Conservation (phyloP, 805 yeast genomes). For the Candida ascalaphidarum region DNA sequence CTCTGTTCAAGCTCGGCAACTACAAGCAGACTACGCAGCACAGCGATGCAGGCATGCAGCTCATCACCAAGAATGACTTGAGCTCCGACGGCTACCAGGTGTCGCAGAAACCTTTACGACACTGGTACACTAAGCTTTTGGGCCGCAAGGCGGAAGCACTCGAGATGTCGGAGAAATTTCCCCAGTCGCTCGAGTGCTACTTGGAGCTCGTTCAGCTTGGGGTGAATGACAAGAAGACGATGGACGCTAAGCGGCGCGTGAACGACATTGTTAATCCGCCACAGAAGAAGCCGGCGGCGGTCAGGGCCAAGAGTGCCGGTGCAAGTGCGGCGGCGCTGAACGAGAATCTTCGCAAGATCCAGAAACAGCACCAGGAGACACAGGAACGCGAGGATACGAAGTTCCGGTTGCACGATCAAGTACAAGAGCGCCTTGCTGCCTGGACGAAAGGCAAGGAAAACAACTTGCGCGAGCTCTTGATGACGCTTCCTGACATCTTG, state of each 20-base stretch:
- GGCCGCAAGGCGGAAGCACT: conserved; percentile 73
- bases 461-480: conserved; percentile 69
- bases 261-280: conserved; percentile 53
- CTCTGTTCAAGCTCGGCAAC: conserved; percentile 63
- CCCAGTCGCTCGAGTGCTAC: conserved; percentile 56
- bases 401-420: conserved; percentile 53
- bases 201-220: conserved; percentile 56
- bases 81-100: conserved; percentile 19
- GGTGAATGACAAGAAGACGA: conserved; percentile 46
- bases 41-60: conserved; percentile 39
- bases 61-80: conserved; percentile 18
- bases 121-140: conserved; percentile 67
- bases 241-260: conserved; percentile 84
- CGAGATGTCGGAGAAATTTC: conserved; percentile 68
- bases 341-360: conserved; percentile 45
- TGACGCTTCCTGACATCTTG: conserved; percentile 58
- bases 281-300: conserved; percentile 6
- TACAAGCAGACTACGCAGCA: conserved; percentile 41
- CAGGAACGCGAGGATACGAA: conserved; percentile 14
- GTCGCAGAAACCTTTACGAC: conserved; percentile 47
- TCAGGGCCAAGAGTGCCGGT: conserved; percentile 5
- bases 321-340: conserved; percentile 3
- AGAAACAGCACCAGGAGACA: conserved; percentile 31
- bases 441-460: conserved; percentile 79
- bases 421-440: conserved; percentile 40